These are phyloP conservation scores for Pseudopyrenochaeta lycopersici DNA, from an alignment of 2,329 filamentous ascomycete genomes.

Conservation along the genomic window DNA sequence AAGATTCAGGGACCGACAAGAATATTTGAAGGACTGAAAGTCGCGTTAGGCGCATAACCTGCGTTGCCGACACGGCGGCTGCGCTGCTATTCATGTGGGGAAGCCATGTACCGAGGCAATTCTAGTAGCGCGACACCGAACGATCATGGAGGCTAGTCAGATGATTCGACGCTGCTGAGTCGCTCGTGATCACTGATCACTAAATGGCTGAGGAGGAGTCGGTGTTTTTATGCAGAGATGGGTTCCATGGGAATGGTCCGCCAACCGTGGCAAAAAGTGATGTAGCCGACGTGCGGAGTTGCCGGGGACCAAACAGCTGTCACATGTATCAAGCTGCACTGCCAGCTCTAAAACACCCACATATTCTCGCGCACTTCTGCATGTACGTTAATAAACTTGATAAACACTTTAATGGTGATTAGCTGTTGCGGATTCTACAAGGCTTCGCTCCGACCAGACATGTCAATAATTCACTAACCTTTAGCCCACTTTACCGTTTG, in stretches of 20 bases:
- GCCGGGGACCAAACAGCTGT: background rate
- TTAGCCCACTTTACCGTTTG: no score
- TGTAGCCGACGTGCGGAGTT: background rate
- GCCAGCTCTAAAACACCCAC: background rate
- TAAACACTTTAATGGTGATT: no score
- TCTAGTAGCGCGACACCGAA: constrained; percentile 22
- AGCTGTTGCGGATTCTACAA: no score
- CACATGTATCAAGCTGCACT: background rate
- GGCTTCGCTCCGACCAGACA: no score
- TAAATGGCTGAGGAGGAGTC: no score
- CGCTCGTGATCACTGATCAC: constrained; percentile 7
- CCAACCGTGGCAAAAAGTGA: background rate
- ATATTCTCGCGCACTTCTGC: no score
- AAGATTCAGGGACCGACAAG: background rate
- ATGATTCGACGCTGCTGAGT: constrained; percentile 26
- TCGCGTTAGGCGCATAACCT: constrained; percentile 13
- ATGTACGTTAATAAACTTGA: no score
- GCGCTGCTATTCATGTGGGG: constrained; percentile 33
- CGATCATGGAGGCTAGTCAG: constrained; percentile 12
- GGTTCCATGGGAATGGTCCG: background rate
- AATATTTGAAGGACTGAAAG: constrained; percentile 9
- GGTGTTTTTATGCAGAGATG: background rate
- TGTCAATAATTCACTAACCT: no score
- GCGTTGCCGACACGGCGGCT: constrained; percentile 22
- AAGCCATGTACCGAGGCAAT: constrained; percentile 40